Evolutionary conservation across 2,329 filamentous ascomycete genomes (phyloP), one percentile per base, ranked within the genome.

Genomic region (Septoria linicola): DNA sequence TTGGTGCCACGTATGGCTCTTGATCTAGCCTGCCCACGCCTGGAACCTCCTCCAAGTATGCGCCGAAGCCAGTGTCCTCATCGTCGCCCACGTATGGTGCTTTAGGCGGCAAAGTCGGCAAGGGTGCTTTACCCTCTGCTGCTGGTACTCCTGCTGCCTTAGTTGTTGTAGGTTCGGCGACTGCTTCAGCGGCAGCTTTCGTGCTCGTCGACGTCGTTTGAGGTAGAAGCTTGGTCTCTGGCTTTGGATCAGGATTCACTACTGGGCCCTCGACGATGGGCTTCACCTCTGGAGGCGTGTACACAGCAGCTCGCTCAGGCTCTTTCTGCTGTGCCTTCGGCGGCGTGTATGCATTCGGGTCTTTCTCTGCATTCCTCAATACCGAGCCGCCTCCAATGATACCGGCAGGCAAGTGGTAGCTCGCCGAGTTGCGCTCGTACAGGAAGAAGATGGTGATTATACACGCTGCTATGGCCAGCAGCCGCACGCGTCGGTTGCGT

Each of bases 391-490:
- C 59, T 42, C 59, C 59, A 2, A 61, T 51, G 3, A 49, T 46
- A 8, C 14, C 41, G 20, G 51, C 49, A 17, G 57, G 40, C 20
- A 55, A 52, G 32, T 54, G 53, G 23, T 45, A 45, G 11, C 25
- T 51, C 14, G 41, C 44, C n/a, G 42, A 42, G 40, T 55, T 55
- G 21, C 53, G 60, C 41, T 57, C 52, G 49, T 63, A 64, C 16
- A 64, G 47, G 43, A 64, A 51, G 51, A 62, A 58, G 27, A 60
- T 58, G 35, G 58, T 58, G 34, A 57, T 47, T 30, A 56, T 54
- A 50, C 62, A 63, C 40, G 59, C 55, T 11, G 55, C 57, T 5
- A 64, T 47, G 19, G 58, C 61, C 53, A 64, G 41, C 39, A 61
- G 50, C 13, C 62, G 55, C 16, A 60, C 55, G 32, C 62, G 57